Evolutionary conservation across 108 stramenopile genomes (phyloP).

Genomic region (Skeletonema tropicum): DNA sequence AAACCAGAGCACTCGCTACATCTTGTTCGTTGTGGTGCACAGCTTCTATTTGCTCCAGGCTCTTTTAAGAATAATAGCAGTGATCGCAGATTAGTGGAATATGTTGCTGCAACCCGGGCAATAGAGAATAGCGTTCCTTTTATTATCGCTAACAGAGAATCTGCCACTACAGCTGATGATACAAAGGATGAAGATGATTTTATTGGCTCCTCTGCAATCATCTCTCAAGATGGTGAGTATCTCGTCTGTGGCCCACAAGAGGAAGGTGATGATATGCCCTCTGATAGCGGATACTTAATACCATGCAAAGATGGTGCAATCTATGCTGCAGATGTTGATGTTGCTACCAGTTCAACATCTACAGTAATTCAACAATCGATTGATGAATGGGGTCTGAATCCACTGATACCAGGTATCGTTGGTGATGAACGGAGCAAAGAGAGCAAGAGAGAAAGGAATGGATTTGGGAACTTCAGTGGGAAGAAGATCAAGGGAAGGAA

Average conservation of each 20-base stretch:
- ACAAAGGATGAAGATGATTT: not conserved
- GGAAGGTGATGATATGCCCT: not conserved
- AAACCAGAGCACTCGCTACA: not conserved
- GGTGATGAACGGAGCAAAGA: not conserved
- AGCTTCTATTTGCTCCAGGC: no score
- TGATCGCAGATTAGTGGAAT: no score
- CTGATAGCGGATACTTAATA: not conserved
- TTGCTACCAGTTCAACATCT: not conserved
- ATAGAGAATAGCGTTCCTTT: no score
- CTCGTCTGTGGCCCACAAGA: not conserved
- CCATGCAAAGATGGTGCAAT: not conserved
- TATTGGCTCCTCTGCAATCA: not conserved
- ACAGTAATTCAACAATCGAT: not conserved
- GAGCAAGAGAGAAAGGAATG: not conserved
- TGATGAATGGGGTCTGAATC: constrained; percentile 1
- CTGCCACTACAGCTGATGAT: not conserved
- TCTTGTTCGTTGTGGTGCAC: no score
- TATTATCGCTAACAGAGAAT: not conserved
- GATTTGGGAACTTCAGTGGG: not conserved
- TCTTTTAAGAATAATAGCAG: no score
- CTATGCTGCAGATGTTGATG: not conserved
- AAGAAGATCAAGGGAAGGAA: not conserved
- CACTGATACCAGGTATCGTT: not conserved
- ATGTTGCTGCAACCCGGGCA: no score
- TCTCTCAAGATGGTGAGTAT: not conserved